These are phyloP conservation scores for Amanita jacksonii DNA, from an alignment of 768 basidiomycete species.

Conservation along the genomic window DNA sequence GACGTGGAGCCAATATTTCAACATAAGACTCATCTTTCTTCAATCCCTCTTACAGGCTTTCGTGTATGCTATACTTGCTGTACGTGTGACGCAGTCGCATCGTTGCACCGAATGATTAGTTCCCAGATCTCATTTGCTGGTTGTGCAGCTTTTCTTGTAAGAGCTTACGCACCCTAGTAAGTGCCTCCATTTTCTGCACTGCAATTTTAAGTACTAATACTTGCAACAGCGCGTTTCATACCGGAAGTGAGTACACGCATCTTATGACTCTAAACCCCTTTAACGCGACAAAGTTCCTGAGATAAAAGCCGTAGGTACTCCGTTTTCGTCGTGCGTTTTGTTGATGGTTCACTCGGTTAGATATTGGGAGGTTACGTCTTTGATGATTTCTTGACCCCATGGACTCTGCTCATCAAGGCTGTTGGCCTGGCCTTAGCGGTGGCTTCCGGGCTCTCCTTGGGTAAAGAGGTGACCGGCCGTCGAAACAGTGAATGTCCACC, in stretches of 20 bases:
- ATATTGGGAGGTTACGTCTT: slow-evolving; percentile 82
- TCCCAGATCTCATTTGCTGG: slow-evolving; percentile 50
- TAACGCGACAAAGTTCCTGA: slow-evolving; percentile 46
- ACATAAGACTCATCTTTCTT: slow-evolving; percentile 43
- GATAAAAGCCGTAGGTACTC: slow-evolving; percentile 55
- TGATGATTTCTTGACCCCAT: slow-evolving; percentile 76
- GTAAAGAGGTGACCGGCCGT: slow-evolving; percentile 56
- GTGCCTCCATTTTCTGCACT: slow-evolving; percentile 14
- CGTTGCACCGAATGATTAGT: slow-evolving; percentile 2
- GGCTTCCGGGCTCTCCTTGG: slow-evolving; percentile 76
- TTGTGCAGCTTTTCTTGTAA: slow-evolving; percentile 54
- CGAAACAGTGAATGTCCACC: slow-evolving; percentile 10
- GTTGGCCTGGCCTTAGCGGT: slow-evolving; percentile 77
- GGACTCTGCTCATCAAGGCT: slow-evolving; percentile 81
- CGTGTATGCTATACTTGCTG: slow-evolving; percentile 55
- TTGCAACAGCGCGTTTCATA: slow-evolving; percentile 55
- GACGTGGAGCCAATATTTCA: slow-evolving; percentile 55
- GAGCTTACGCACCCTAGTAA: slow-evolving; percentile 64
- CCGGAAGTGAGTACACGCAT: slow-evolving; percentile 50
- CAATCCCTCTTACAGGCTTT: slow-evolving; percentile 57
- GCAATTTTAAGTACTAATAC: slow-evolving; percentile 6
- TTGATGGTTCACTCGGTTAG: slow-evolving; percentile 21
- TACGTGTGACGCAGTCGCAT: slow-evolving; percentile 24
- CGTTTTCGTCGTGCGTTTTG: not conserved
- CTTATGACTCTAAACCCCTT: not conserved